Evolutionary conservation across 352 stramenopile species (phyloP).

Genomic region (Pythium aristosporum): DNA sequence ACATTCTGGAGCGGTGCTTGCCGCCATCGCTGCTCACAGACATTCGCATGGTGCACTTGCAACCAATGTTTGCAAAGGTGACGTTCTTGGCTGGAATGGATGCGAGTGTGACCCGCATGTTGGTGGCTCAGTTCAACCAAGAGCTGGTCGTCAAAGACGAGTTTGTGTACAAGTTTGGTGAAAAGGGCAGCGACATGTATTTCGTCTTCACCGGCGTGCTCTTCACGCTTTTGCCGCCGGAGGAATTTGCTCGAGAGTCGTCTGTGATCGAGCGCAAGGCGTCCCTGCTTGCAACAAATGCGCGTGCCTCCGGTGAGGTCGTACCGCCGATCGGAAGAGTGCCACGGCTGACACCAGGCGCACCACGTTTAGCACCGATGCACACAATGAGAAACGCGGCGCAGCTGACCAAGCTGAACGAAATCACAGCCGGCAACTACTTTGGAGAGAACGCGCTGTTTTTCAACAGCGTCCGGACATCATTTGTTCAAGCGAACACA

Average conservation of each 20-base stretch:
- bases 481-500: conserved; percentile 51
- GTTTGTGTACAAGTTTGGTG: conserved; percentile 61
- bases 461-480: conserved; percentile 50
- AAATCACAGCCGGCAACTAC: conserved; percentile 50
- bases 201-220: conserved; percentile 71
- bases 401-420: conserved; percentile 51
- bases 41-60: conserved; percentile 63
- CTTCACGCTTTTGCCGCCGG: conserved; percentile 40
- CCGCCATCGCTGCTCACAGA: conserved; percentile 67
- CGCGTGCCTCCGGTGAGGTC: background rate
- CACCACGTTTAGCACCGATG: background rate
- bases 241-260: conserved; percentile 34
- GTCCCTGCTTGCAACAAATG: background rate
- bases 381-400: conserved; percentile 8
- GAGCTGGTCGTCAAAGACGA: conserved; percentile 59
- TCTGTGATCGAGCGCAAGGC: conserved; percentile 30
- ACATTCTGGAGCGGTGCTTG: conserved; percentile 56
- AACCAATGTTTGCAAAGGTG: conserved; percentile 72
- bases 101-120: conserved; percentile 57
- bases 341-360: background rate
- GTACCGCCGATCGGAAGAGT: background rate
- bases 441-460: conserved; percentile 75
- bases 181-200: conserved; percentile 73
- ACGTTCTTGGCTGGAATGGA: conserved; percentile 59
- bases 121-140: conserved; percentile 70